Evolutionary conservation across 2,329 filamentous ascomycete genomes (phyloP), one percentile per base, ranked within the genome.

Genomic region (Conoideocrella luteorostrata): DNA sequence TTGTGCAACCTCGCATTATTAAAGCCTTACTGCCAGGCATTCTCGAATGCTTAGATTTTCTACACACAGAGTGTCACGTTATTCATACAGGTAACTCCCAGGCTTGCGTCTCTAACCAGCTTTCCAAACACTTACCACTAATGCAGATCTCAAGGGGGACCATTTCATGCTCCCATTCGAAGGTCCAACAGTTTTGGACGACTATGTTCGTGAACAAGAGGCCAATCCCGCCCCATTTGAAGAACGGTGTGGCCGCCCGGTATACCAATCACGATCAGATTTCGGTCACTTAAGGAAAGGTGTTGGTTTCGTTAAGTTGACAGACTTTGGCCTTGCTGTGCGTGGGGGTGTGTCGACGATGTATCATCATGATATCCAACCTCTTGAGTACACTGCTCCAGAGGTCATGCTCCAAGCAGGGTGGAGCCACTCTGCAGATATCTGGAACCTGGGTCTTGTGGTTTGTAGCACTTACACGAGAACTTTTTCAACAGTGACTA

Each of bases 61-160:
- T 70, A 5, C 65, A 70, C 47, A 52, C 58, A 1, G 56, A 64
- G 26, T 68, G 64, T 46, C 60, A 56, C 39, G 52, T 60, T 39
- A 63, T 70, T 24, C 63, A 71, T 54, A 70, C 65, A 2, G 64
- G 64, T 67, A 55, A 37, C 52, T 53, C 21, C 26, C 4, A 24
- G 13, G 13, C 6, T 13, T 40, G n/a, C 13, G 10, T 18, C 12
- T 10, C 5, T 17, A 4, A 5, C 7, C 0, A 5, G 11, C n/a
- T n/a, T n/a, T n/a, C n/a, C n/a, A n/a, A n/a, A 11, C 18, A 30
- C 45, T 53, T 11, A 52, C 29, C 17, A 13, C 11, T 11, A 4
- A 18, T 7, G 0, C 11, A 57, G 55, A 57, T 21, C 49, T 55
- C 24, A 57, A 55, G 28, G 52, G 51, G 2, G 53, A 56, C 18